Evolutionary conservation across 2,329 filamentous ascomycete genomes (phyloP), one percentile per base, ranked within the genome.

Genomic region (Corynespora cassiicola): DNA sequence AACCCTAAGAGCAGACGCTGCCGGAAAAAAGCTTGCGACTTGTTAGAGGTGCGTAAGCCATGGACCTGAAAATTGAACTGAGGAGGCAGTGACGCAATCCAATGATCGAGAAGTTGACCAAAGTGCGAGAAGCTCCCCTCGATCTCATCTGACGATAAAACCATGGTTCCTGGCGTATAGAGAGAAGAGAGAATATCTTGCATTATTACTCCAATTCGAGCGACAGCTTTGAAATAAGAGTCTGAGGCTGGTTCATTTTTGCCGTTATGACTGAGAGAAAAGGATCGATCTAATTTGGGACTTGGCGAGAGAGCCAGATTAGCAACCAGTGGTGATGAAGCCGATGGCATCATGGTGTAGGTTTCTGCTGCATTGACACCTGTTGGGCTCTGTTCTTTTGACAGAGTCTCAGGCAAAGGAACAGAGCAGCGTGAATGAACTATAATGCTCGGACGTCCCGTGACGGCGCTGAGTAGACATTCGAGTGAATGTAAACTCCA

Each of bases 401-500:
- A 47, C 35, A 31, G 40, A 28, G 24, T 46, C 41, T 12, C 42
- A 26, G 63, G 63, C 16, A 56, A 21, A 8, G 55, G 60, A 1
- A 50, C 38, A 10, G 53, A 61, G 30, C 53, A 58, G 24, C 51
- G 49, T 14, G 37, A 45, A 32, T 60, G 53, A 7, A 54, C 48
- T 23, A 66, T 50, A 7, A 56, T 52, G 15, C 54, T 58, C 12
- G 65, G 56, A n/a, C 64, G 58, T 2, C 65, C 65, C 6, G 61
- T 65, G 19, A 66, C 52, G 9, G 59, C 42, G 11, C 54, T 52
- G 3, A 67, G 45, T 8, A 65, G 42, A 14, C 54, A 54, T 38
- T 68, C 65, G 19, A 61, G 29, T 5, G 50, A 54, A 33, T 54
- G 62, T n/a, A 68, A 31, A 14, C 61, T 60, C 56, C 65, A 65